Conservation (phyloP, 108 stramenopile species). For the Skeletonema grethae region DNA sequence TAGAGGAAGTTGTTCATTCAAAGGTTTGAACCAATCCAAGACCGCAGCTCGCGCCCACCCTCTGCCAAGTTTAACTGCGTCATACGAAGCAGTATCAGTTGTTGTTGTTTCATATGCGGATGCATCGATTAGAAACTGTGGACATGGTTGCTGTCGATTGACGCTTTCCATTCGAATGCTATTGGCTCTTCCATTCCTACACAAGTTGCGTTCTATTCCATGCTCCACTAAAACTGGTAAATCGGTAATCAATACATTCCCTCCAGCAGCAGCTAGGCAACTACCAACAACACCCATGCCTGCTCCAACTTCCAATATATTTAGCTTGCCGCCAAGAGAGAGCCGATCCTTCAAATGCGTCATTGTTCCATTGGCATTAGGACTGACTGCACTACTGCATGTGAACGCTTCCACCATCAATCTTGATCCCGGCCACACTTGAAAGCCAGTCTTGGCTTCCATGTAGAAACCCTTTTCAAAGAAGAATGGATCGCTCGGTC, state of each 20-base stretch:
- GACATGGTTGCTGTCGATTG: background rate
- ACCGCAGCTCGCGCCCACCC: constrained; percentile 25
- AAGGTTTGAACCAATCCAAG: constrained; percentile 37
- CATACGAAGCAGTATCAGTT: background rate
- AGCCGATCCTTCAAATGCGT: background rate
- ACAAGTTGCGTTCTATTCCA: constrained; percentile 31
- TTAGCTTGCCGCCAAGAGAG: background rate
- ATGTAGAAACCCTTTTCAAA: constrained; percentile 49
- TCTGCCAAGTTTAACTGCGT: constrained; percentile 7
- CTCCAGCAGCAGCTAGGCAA: constrained; percentile 42
- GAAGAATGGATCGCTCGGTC: constrained; percentile 41
- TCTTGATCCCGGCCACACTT: constrained; percentile 50
- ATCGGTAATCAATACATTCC: constrained; percentile 42
- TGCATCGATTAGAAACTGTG: background rate
- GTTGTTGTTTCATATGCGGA: background rate
- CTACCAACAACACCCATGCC: constrained; percentile 41
- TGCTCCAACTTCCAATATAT: constrained; percentile 33
- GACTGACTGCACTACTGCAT: background rate
- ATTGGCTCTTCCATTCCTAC: constrained; percentile 15
- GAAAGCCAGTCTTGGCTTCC: constrained; percentile 54
- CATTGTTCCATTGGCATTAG: background rate
- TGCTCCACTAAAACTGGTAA: constrained; percentile 29
- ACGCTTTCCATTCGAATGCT: background rate
- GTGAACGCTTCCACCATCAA: constrained; percentile 42
- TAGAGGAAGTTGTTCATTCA: constrained; percentile 13